Base-by-base conservation (phyloP, 805 yeast genomes). In the Candida maesae region DNA sequence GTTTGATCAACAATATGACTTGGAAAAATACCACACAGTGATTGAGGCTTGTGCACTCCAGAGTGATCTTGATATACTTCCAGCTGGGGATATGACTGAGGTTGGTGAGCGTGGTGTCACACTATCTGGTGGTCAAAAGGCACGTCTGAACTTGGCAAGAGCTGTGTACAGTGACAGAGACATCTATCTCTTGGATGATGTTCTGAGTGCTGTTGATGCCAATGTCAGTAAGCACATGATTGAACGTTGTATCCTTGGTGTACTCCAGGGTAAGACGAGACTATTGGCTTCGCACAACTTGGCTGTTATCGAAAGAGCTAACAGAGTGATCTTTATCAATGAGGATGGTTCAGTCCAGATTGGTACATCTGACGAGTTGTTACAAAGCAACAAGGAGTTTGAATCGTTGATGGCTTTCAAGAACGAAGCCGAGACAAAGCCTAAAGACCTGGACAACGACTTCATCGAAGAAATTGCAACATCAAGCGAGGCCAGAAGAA, bases 261-360 rank as follows among this genome's bases (percentile, higher is more conserved):
- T 75, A 24, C 55, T 87, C 42, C 59, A 63, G 25, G 60, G 63
- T 10, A 75, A 72, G 51, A 88, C 95, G 0, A 71, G 91, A 48
- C 96, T 91, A 10, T 65, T 87, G 54, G 93, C 95, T 4, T 87
- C 95, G 0, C 95, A 87, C 59, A 95, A 88, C 57, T 65, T 87
- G 40, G 74, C 84, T 8, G 65, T 87, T 43, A 71, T 86, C 41
- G 71, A 74, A 12, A 64, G 70, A 36, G 91, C 95, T 6, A 85
- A 82, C 57, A 68, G 80, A 35, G 64, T 87, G 29, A 67, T 87
- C 9, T 86, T 81, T 45, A 62, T 87, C 50, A 74, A 77, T 44
- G 49, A 51, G 20, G 80, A 84, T 20, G 82, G 80, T 39, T 79
- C 87, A 0, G 64, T 82, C 19, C 75, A 73, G 36, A 59, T 74